Evolutionary conservation across 2,329 filamentous ascomycete genomes (phyloP).

Genomic region (Fusarium anthophilum): DNA sequence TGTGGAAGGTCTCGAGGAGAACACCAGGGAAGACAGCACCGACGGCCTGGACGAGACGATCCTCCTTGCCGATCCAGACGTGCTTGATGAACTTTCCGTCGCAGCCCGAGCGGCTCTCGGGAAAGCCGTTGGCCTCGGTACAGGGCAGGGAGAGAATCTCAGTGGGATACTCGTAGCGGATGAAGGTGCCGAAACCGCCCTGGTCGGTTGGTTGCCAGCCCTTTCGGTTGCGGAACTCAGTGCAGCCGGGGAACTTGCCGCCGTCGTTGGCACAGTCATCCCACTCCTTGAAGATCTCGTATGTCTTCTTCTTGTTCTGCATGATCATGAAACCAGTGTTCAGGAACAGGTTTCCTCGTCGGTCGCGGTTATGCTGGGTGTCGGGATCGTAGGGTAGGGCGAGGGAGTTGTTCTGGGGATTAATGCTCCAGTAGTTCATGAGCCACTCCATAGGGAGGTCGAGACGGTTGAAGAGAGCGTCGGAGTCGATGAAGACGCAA

Average conservation of each 20-base stretch:
- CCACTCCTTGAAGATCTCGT: conserved; percentile 61
- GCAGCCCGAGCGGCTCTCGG: conserved; percentile 50
- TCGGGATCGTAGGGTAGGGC: conserved; percentile 54
- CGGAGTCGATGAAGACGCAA: conserved; percentile 56
- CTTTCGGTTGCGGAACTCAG: conserved; percentile 48
- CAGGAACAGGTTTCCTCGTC: conserved; percentile 53
- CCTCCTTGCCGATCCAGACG: conserved; percentile 54
- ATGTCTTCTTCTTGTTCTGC: conserved; percentile 59
- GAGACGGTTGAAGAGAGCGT: conserved; percentile 55
- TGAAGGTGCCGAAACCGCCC: conserved; percentile 55
- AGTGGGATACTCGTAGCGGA: conserved; percentile 53
- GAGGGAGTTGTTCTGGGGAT: conserved; percentile 51
- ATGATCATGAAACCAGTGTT: conserved; percentile 66
- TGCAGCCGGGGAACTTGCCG: conserved; percentile 50
- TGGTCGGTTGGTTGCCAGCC: conserved; percentile 54
- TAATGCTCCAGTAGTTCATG: conserved; percentile 57
- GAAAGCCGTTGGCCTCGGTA: conserved; percentile 55
- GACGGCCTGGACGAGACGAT: conserved; percentile 52
- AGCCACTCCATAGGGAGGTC: conserved; percentile 59
- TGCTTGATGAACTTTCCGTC: conserved; percentile 55
- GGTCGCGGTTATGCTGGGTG: conserved; percentile 51
- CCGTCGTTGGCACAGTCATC: conserved; percentile 52
- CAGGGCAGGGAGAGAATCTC: conserved; percentile 53
- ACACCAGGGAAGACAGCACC: conserved; percentile 50
- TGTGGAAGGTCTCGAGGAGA: conserved; percentile 49